A percentile compares a stretch with the other conserved stretches of the same genome.
These are phyloP conservation scores for Paralagenidium karlingii DNA, from an alignment of 352 stramenopile species.

Conservation along the genomic window DNA sequence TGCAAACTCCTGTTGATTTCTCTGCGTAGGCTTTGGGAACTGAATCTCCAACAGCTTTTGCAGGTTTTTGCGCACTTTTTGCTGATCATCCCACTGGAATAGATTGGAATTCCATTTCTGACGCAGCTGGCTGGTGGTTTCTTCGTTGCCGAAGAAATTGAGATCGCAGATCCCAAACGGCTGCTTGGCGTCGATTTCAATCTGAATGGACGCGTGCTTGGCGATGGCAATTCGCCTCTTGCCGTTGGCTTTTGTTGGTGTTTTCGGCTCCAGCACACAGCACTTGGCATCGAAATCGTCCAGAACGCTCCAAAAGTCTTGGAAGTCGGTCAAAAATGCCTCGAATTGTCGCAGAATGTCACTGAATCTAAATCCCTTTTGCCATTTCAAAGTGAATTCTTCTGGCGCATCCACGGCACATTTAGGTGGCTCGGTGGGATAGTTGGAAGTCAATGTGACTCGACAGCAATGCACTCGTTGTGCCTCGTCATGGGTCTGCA, in stretches of 20 bases:
- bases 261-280: constrained; percentile 68
- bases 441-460: constrained; percentile 17
- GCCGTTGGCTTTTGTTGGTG: constrained; percentile 45
- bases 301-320: constrained; percentile 68
- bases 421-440: constrained; percentile 7
- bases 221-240: constrained; percentile 47
- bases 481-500: constrained; percentile 22
- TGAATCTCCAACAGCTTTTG: constrained; percentile 34
- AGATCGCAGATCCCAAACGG: constrained; percentile 40
- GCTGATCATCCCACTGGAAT: constrained; percentile 45
- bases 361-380: constrained; percentile 1
- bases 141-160: constrained; percentile 66
- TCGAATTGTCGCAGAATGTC: constrained; percentile 33
- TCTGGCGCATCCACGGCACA: constrained; percentile 45
- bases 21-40: constrained; percentile 42
- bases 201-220: constrained; percentile 55
- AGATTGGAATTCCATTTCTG: constrained; percentile 44
- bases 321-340: constrained; percentile 37
- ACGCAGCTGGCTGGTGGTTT: constrained; percentile 26
- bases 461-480: constrained; percentile 29
- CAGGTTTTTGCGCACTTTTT: constrained; percentile 48
- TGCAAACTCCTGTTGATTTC: constrained; percentile 48
- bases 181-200: constrained; percentile 35
- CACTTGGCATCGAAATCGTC: constrained; percentile 58
- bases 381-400: constrained; percentile 25